phyloP scores from a whole-genome alignment of 352 stramenopile genomes.

The Phytophthora colocasiae region DNA sequence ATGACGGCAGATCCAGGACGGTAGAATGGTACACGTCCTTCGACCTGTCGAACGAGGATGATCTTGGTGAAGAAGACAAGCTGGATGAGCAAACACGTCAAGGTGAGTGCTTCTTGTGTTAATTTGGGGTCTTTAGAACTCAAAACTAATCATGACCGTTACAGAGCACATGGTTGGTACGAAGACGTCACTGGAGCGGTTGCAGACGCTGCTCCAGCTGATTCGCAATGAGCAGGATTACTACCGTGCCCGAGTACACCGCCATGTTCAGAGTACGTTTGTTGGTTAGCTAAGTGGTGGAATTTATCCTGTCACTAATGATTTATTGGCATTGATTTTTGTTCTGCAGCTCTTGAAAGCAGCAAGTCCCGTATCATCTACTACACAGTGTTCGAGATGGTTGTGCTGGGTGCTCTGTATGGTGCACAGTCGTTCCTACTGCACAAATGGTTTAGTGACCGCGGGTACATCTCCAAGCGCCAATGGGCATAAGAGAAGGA shows the following conservation, averaged over 20 bases:
- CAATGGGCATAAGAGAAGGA: constrained; percentile 64
- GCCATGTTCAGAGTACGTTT: constrained; percentile 76
- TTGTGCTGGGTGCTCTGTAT: constrained; percentile 74
- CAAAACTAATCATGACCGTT: not conserved
- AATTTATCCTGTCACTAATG: constrained; percentile 9
- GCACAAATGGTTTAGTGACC: constrained; percentile 88
- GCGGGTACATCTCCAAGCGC: constrained; percentile 70
- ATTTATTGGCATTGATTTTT: not conserved
- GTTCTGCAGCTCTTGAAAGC: constrained; percentile 64
- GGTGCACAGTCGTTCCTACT: constrained; percentile 76
- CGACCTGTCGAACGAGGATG: constrained; percentile 78
- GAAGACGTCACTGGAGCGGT: constrained; percentile 62
- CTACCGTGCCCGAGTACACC: constrained; percentile 71
- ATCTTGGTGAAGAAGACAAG: constrained; percentile 80
- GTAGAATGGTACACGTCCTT: constrained; percentile 88
- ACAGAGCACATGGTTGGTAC: constrained; percentile 78
- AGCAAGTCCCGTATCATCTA: constrained; percentile 83
- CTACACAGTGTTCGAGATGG: constrained; percentile 80
- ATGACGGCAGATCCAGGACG: constrained; percentile 70
- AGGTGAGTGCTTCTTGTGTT: constrained; percentile 40
- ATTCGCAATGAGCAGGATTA: constrained; percentile 86
- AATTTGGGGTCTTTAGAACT: too few species aligned
- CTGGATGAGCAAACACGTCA: constrained; percentile 67
- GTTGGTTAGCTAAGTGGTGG: not conserved
- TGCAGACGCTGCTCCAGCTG: constrained; percentile 69